Conservation (phyloP, 371 early-diverging fungal species). For the Rhizopus stolonifer region DNA sequence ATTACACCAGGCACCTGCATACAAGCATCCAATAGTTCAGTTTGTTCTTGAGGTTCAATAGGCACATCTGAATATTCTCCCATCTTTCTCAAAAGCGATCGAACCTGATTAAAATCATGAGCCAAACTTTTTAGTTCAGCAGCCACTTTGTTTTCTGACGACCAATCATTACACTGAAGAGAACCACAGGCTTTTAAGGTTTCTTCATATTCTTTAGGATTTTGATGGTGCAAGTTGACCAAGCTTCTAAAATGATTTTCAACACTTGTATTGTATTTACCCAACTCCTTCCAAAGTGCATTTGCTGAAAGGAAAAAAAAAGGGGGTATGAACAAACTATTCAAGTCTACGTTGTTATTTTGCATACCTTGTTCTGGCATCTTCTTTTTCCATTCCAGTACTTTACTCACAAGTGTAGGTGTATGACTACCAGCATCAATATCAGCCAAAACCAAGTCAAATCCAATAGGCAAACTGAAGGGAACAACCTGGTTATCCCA, state of each 20-base stretch:
- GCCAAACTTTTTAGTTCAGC: slow-evolving; percentile 22
- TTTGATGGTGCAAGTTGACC: slow-evolving; percentile 9
- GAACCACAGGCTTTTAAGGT: slow-evolving; percentile 40
- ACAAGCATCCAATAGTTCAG: slow-evolving; percentile 79
- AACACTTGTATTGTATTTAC: slow-evolving; percentile 52
- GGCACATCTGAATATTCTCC: slow-evolving; percentile 75
- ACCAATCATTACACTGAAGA: slow-evolving; percentile 12
- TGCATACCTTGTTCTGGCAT: slow-evolving; percentile 55
- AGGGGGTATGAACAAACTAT: too few relatives aligned
- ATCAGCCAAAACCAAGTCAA: slow-evolving; percentile 84
- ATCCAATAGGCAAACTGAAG: slow-evolving; percentile 71
- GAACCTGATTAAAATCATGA: slow-evolving; percentile 41
- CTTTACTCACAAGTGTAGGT: slow-evolving; percentile 86
- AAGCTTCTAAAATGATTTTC: slow-evolving; percentile 49
- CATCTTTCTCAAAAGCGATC: slow-evolving; percentile 69
- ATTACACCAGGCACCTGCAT: slow-evolving; percentile 74
- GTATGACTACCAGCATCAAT: slow-evolving; percentile 93
- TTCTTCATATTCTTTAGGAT: slow-evolving; percentile 36
- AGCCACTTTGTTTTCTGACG: slow-evolving; percentile 1
- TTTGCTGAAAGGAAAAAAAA: slow-evolving; percentile 34
- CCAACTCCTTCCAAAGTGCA: slow-evolving; percentile 59
- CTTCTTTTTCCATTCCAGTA: slow-evolving; percentile 79
- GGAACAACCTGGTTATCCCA: slow-evolving; percentile 77
- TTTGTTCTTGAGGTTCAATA: slow-evolving; percentile 89
- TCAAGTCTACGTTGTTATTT: too few relatives aligned